A percentile compares a stretch with the other conserved stretches of the same genome.
Evolutionary conservation across 331 rosid species (phyloP).

Genomic region (Pyracantha coccinea): DNA sequence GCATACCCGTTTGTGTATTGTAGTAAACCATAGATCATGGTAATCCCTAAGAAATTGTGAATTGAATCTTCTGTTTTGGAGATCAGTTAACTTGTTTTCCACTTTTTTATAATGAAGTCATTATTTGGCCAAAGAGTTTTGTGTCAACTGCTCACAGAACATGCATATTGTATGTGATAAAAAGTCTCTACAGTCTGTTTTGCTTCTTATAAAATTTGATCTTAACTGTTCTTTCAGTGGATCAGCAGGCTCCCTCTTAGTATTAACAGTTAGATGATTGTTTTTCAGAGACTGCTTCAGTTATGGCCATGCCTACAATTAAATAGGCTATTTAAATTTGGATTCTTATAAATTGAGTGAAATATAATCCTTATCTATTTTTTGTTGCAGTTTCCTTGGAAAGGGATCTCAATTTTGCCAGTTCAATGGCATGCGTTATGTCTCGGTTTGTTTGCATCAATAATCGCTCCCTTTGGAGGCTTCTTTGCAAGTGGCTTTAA

Average conservation of each 20-base stretch:
- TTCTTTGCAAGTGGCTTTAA: slow-evolving; percentile 99
- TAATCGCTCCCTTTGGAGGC: slow-evolving; percentile 99
- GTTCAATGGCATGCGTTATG: slow-evolving; percentile 90
- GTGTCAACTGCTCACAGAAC: neutral
- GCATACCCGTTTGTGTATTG: neutral
- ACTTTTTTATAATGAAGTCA: neutral
- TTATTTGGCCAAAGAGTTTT: neutral
- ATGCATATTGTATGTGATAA: neutral
- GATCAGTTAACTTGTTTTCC: neutral
- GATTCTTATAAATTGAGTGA: slow-evolving; percentile 3
- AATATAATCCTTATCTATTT: neutral
- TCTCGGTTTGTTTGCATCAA: slow-evolving; percentile 92
- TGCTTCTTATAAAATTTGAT: neutral
- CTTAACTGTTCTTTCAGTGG: neutral
- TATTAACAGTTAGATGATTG: neutral
- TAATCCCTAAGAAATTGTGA: neutral
- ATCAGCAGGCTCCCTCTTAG: neutral
- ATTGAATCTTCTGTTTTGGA: neutral
- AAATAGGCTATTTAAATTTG: neutral
- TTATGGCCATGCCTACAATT: neutral
- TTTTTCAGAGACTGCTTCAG: neutral
- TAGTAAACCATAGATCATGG: neutral
- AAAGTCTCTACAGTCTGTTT: neutral
- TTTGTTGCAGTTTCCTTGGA: slow-evolving; percentile 79
- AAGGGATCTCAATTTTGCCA: slow-evolving; percentile 69